Conservation (phyloP, 1,284 basidiomycete genomes). For the Cutaneotrichosporon spelunceum region DNA sequence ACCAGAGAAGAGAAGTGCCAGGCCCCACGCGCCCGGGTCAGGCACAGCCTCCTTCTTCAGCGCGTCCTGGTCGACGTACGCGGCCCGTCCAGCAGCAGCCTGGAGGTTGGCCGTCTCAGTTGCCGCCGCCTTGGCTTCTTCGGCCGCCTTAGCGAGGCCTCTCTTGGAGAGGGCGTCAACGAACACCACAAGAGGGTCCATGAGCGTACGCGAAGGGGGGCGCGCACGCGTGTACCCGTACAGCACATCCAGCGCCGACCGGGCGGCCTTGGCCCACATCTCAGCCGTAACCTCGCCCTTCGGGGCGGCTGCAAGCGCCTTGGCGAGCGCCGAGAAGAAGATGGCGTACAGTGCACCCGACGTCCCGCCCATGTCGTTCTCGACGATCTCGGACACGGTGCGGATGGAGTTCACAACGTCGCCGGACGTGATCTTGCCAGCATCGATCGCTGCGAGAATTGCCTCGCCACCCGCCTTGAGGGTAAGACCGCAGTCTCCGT, state of each 20-base stretch:
- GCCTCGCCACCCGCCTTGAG: slow-evolving; percentile 68
- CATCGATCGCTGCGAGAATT: slow-evolving; percentile 47
- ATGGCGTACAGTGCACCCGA: slow-evolving; percentile 89
- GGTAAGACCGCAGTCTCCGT: slow-evolving; percentile 71
- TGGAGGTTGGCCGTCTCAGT: slow-evolving; percentile 67
- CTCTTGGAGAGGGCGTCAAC: slow-evolving; percentile 55
- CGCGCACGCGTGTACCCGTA: slow-evolving; percentile 86
- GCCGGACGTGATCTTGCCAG: slow-evolving; percentile 57
- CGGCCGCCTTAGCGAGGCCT: slow-evolving; percentile 59
- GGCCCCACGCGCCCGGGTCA: slow-evolving; percentile 88
- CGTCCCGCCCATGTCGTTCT: slow-evolving; percentile 88
- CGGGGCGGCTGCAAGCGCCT: slow-evolving; percentile 38
- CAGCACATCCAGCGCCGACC: slow-evolving; percentile 64
- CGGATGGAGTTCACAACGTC: slow-evolving; percentile 67
- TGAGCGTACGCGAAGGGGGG: slow-evolving; percentile 81
- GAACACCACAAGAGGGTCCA: slow-evolving; percentile 88
- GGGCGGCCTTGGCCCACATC: slow-evolving; percentile 64
- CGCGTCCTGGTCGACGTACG: slow-evolving; percentile 74
- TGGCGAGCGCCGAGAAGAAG: slow-evolving; percentile 73
- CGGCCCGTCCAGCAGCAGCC: slow-evolving; percentile 84
- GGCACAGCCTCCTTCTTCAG: slow-evolving; percentile 68
- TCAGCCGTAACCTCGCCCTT: slow-evolving; percentile 52
- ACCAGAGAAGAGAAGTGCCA: slow-evolving; percentile 70
- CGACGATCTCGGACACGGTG: slow-evolving; percentile 62
- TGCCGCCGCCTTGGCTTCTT: slow-evolving; percentile 65